Conservation (phyloP, 2,329 filamentous ascomycete genomes). For the Ophiocordyceps sinensis region DNA sequence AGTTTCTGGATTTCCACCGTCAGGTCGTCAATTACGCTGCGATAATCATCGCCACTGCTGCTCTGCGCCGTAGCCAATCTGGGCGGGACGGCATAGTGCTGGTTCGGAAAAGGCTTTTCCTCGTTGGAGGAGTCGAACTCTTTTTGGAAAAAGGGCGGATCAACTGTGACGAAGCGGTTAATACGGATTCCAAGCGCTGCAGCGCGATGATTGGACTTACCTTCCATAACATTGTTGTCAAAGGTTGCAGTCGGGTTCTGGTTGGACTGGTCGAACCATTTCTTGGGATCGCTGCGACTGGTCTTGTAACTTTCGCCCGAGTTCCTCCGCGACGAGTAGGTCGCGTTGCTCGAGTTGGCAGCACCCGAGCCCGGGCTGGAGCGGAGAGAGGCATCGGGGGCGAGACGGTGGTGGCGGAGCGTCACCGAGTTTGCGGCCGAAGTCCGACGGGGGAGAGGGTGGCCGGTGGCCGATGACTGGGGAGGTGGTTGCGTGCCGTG, state of each 20-base stretch:
- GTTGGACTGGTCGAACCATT: conserved; percentile 41
- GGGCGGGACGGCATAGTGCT: conserved; percentile 11
- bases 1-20: conserved; percentile 72
- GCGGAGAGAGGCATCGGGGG: conserved; percentile 24
- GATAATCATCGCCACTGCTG: conserved; percentile 59
- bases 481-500: conserved; percentile 11
- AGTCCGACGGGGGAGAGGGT: conserved; percentile 28
- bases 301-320: conserved; percentile 36
- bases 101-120: conserved; percentile 15
- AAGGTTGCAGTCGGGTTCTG: conserved; percentile 29
- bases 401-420: conserved; percentile 28
- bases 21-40: conserved; percentile 76
- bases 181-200: not conserved
- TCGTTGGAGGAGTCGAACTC: conserved; percentile 37
- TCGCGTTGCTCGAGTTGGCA: conserved; percentile 5
- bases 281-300: conserved; percentile 32
- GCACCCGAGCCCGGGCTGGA: conserved; percentile 11
- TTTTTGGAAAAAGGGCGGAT: conserved; percentile 41
- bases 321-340: conserved; percentile 16
- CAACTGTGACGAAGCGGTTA: conserved; percentile 17
- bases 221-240: conserved; percentile 31
- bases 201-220: conserved; percentile 12
- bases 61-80: conserved; percentile 25
- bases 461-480: conserved; percentile 15
- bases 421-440: conserved; percentile 33